Percentiles rank a stretch among this genome's conserved stretches.
These are phyloP conservation scores for Rhodotorula toruloides DNA, from an alignment of 768 basidiomycete genomes.

Conservation along the genomic window DNA sequence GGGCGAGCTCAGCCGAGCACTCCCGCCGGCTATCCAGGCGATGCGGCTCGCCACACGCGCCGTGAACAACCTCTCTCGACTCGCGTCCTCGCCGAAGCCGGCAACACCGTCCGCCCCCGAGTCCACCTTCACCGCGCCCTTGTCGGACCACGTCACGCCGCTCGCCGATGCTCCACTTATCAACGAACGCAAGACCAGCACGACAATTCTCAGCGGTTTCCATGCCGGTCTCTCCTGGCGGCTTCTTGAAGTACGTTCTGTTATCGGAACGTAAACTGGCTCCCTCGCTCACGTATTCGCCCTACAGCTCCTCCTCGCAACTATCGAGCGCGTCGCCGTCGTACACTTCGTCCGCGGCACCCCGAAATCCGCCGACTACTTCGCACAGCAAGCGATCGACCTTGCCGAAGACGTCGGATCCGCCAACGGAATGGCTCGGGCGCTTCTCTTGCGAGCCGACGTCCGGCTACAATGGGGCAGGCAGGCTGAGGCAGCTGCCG, in stretches of 20 bases:
- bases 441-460: slow-evolving; percentile 63
- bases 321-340: slow-evolving; percentile 61
- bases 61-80: slow-evolving; percentile 42
- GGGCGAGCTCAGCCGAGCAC: slow-evolving; percentile 52
- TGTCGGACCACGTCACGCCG: slow-evolving; percentile 24
- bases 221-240: slow-evolving; percentile 64
- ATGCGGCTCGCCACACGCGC: slow-evolving; percentile 35
- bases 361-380: slow-evolving; percentile 76
- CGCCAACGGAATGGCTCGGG: slow-evolving; percentile 61
- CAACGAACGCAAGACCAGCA: slow-evolving; percentile 13
- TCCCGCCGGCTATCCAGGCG: slow-evolving; percentile 46
- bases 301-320: slow-evolving; percentile 56
- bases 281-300: background rate
- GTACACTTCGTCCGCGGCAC: slow-evolving; percentile 71
- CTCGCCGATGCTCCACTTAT: slow-evolving; percentile 14
- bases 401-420: slow-evolving; percentile 66
- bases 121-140: background rate
- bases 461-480: slow-evolving; percentile 62
- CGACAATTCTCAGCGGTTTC: slow-evolving; percentile 40
- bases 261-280: background rate
- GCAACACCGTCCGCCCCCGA: background rate
- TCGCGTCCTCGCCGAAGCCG: slow-evolving; percentile 35
- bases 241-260: slow-evolving; percentile 54
- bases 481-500: slow-evolving; percentile 57
- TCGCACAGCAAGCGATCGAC: slow-evolving; percentile 68